These are phyloP conservation scores for Mycosphaerella sp. DNA, from an alignment of 2,329 filamentous ascomycete species.

Conservation along the genomic window DNA sequence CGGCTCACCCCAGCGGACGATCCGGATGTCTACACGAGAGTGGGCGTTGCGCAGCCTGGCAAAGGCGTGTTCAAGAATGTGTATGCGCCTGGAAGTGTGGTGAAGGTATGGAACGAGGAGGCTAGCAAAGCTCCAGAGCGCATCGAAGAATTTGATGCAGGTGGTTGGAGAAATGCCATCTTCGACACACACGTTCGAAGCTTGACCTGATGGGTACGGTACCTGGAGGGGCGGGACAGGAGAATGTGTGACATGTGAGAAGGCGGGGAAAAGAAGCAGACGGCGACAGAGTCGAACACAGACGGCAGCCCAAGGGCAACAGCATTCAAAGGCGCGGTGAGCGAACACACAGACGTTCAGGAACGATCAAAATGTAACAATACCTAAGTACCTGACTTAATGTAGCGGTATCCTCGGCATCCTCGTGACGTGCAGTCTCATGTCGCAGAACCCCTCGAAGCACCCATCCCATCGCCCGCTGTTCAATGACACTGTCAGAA, in stretches of 20 bases:
- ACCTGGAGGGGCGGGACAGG: background rate
- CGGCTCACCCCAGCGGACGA: conserved; percentile 65
- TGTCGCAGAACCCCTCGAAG: too few relatives aligned
- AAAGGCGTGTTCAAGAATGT: conserved; percentile 69
- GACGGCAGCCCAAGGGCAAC: background rate
- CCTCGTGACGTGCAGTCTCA: background rate
- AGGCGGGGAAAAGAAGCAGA: background rate
- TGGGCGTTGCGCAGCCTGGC: conserved; percentile 60
- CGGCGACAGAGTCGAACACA: background rate
- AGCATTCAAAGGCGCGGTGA: background rate
- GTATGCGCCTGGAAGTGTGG: conserved; percentile 83
- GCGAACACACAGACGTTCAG: background rate
- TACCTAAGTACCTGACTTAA: background rate
- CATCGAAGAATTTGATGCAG: conserved; percentile 64
- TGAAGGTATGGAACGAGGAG: conserved; percentile 84
- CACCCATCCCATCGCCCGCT: too few relatives aligned
- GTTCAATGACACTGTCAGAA: too few relatives aligned
- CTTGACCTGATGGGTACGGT: conserved; percentile 18
- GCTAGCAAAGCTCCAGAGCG: conserved; percentile 62
- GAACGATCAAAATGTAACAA: background rate
- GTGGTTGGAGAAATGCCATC: conserved; percentile 79
- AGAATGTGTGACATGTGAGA: background rate
- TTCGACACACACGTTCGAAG: conserved; percentile 48
- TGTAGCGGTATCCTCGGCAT: background rate
- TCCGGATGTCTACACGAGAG: conserved; percentile 65